Base-by-base conservation (phyloP, 768 basidiomycete species). In the Leucosporidium scottii region DNA sequence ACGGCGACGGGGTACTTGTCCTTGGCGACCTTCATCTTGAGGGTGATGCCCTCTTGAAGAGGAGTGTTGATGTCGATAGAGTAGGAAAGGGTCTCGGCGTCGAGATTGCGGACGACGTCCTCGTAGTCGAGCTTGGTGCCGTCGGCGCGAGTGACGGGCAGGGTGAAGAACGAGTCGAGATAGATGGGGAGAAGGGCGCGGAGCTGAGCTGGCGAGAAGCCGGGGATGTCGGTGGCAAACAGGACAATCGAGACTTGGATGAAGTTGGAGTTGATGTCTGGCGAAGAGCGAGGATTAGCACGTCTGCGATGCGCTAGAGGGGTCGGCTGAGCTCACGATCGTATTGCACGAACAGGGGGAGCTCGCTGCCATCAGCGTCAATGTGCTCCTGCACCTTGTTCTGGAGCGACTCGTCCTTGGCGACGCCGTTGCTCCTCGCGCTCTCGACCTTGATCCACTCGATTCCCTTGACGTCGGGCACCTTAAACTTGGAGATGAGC, bases 291-390 rank as follows among this genome's bases (percentile, higher is more conserved):
- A 20, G 3, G 31, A n/a, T n/a, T n/a, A n/a, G n/a, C n/a, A n/a
- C n/a, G n/a, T n/a, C n/a, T n/a, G n/a, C n/a, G n/a, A n/a, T n/a
- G n/a, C n/a, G n/a, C n/a, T n/a, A n/a, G n/a, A n/a, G n/a, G n/a
- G n/a, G n/a, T 58, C 20, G 23, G 15, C 67, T 1, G 34, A 62
- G n/a, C 75, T 60, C 27, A 75, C 75, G 90, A 74, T 96, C 89
- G 75, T 91, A 99, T 75, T 96, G 88, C 15, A 94, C 85, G 76
- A 93, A 93, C 80, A 92, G 93, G 9, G 94, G 86, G 44, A 93
- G 76, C 4, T 83, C 76, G 3, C 81, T 76, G 4, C 87, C 87
- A 72, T 96, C 92, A 4, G 79, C 76, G 61, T 84, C 81, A 30
- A 99, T 81, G 74, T 89, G 84, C 66, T 81, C 81, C 64, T 83